Conservation (phyloP, 257 asterid genomes). For the Euphrasia confusa region DNA sequence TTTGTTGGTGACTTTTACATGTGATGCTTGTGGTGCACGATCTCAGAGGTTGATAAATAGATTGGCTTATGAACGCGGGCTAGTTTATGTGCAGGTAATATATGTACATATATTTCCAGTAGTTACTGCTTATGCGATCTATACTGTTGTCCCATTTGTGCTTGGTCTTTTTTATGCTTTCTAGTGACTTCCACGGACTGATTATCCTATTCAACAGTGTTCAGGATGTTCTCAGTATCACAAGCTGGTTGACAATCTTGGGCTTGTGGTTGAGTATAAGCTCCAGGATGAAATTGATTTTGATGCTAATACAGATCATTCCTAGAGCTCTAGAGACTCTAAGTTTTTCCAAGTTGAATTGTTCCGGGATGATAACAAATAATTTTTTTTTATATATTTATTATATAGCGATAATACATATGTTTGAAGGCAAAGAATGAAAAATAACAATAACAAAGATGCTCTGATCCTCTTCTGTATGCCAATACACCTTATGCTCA, state of each 20-base stretch:
- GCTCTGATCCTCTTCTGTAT: slow-evolving; percentile 59
- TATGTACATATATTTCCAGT: neutral
- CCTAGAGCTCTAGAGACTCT: slow-evolving; percentile 28
- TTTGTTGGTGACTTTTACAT: slow-evolving; percentile 67
- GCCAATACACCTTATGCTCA: slow-evolving; percentile 34
- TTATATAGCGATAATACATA: slow-evolving; percentile 27
- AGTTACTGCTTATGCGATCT: neutral
- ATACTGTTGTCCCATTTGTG: no score
- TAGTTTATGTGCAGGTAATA: slow-evolving; percentile 81
- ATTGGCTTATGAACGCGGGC: slow-evolving; percentile 90
- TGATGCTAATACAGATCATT: slow-evolving; percentile 41
- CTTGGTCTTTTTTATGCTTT: neutral
- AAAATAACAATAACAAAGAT: slow-evolving; percentile 29
- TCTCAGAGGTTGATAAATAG: slow-evolving; percentile 74
- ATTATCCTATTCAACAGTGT: slow-evolving; percentile 51
- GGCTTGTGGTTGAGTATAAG: slow-evolving; percentile 75
- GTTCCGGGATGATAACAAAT: slow-evolving; percentile 23
- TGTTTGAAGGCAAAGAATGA: slow-evolving; percentile 29
- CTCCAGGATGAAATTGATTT: slow-evolving; percentile 50
- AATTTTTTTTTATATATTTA: slow-evolving; percentile 19
- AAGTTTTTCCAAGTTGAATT: slow-evolving; percentile 13
- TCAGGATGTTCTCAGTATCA: slow-evolving; percentile 85
- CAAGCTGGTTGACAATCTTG: slow-evolving; percentile 92
- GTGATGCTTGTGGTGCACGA: slow-evolving; percentile 62
- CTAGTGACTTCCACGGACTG: neutral